phyloP scores from a whole-genome alignment of 108 stramenopile genomes.

The Licmophora abbreviata region DNA sequence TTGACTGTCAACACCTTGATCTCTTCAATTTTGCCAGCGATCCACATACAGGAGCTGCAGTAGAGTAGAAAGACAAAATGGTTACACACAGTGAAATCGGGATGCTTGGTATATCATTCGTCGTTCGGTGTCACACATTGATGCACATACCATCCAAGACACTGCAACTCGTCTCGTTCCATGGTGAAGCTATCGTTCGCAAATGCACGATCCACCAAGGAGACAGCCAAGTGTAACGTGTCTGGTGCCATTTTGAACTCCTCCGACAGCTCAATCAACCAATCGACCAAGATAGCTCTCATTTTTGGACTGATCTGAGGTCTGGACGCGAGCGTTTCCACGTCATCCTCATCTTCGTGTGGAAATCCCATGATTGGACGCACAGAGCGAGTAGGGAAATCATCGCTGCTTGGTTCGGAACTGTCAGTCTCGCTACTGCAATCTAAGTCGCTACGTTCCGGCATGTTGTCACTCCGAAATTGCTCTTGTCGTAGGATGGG shows the following conservation, averaged over 20 bases:
- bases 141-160: slow-evolving; percentile 14
- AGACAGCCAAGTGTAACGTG: slow-evolving; percentile 64
- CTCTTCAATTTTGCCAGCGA: slow-evolving; percentile 78
- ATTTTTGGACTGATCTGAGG: slow-evolving; percentile 60
- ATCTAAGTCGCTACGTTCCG: not conserved
- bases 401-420: not conserved
- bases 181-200: slow-evolving; percentile 15
- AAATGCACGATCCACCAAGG: slow-evolving; percentile 62
- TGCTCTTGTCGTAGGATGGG: too few relatives aligned
- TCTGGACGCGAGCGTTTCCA: slow-evolving; percentile 14
- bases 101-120: not conserved
- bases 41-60: slow-evolving; percentile 60
- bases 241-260: slow-evolving; percentile 52
- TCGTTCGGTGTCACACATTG: not conserved
- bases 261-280: slow-evolving; percentile 81
- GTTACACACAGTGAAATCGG: not conserved
- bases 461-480: too few relatives aligned
- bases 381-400: not conserved
- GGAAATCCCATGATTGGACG: slow-evolving; percentile 2
- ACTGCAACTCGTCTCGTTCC: slow-evolving; percentile 7
- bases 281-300: slow-evolving; percentile 81
- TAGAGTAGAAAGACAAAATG: slow-evolving; percentile 1
- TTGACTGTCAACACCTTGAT: slow-evolving; percentile 27
- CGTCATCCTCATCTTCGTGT: not conserved
- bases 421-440: not conserved